These are phyloP conservation scores for Metarhizium humberi DNA, from an alignment of 2,329 filamentous ascomycete genomes.

Conservation along the genomic window DNA sequence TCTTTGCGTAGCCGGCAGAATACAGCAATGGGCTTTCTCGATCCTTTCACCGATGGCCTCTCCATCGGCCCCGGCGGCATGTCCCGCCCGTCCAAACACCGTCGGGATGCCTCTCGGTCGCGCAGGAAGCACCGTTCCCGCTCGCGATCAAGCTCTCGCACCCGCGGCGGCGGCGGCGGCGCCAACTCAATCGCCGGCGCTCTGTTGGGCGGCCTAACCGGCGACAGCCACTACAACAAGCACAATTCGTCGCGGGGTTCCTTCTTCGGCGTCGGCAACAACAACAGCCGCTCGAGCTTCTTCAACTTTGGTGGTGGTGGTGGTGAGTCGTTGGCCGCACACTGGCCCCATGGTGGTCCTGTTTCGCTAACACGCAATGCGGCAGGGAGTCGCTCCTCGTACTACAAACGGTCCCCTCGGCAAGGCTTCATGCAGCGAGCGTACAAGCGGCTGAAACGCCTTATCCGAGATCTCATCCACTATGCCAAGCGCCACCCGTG, in stretches of 20 bases:
- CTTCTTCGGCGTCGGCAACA: conserved; percentile 38
- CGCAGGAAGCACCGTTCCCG: conserved; percentile 26
- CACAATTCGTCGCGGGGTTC: conserved; percentile 33
- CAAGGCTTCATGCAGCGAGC: conserved; percentile 67
- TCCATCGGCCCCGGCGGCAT: conserved; percentile 8
- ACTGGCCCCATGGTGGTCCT: background rate
- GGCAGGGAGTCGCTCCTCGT: conserved; percentile 41
- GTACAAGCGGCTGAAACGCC: conserved; percentile 65
- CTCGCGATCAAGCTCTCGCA: conserved; percentile 29
- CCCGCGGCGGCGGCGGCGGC: conserved; percentile 16
- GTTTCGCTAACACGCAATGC: background rate
- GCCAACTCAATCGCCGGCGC: conserved; percentile 23
- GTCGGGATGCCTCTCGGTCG: conserved; percentile 19
- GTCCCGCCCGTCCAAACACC: conserved; percentile 16
- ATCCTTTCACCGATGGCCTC: conserved; percentile 19
- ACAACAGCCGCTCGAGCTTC: conserved; percentile 33
- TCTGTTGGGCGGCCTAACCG: conserved; percentile 19
- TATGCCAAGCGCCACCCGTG: conserved; percentile 77
- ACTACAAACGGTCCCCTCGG: conserved; percentile 76
- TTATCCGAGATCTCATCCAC: conserved; percentile 70
- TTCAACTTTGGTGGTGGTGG: conserved; percentile 28
- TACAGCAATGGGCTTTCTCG: conserved; percentile 19
- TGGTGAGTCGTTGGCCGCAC: background rate
- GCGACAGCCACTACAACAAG: conserved; percentile 25
- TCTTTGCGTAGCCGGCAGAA: background rate